A percentile compares a stretch with the other conserved stretches of the same genome.
Conservation (phyloP, 2,329 filamentous ascomycete genomes). For the Chrysoporthe deuterocubensis region DNA sequence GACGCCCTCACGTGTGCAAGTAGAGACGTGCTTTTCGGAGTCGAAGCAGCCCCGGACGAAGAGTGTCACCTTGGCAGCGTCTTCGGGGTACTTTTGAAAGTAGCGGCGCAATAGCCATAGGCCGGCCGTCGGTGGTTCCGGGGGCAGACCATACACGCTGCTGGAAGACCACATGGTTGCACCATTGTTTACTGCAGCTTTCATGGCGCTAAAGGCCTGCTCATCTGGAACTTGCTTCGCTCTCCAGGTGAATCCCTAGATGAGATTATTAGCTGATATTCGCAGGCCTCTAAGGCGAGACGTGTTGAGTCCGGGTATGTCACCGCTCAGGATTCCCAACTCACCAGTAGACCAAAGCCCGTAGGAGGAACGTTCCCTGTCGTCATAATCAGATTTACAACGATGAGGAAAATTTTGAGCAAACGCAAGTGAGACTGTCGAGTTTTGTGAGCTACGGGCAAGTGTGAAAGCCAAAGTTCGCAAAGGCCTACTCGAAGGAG, state of each 20-base stretch:
- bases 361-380: background rate
- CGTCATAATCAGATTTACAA: background rate
- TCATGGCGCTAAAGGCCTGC: slow-evolving; percentile 44
- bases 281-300: background rate
- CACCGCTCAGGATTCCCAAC: background rate
- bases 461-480: background rate
- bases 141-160: slow-evolving; percentile 48
- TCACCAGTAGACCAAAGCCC: background rate
- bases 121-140: slow-evolving; percentile 46
- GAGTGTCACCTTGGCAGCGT: slow-evolving; percentile 53
- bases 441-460: background rate
- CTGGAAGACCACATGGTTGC: slow-evolving; percentile 54
- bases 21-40: slow-evolving; percentile 39
- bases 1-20: slow-evolving; percentile 46
- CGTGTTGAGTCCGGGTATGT: background rate
- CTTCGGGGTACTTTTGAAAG: slow-evolving; percentile 54
- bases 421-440: background rate
- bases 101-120: slow-evolving; percentile 54
- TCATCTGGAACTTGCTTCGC: slow-evolving; percentile 32
- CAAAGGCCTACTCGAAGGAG: background rate
- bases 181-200: slow-evolving; percentile 43
- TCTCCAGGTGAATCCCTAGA: slow-evolving; percentile 35
- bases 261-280: background rate
- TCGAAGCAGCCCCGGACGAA: slow-evolving; percentile 53
- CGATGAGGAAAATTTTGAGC: background rate